Evolutionary conservation across 495 filamentous ascomycete species (phyloP), one percentile per base, ranked within the genome.

Genomic region (Xylaria scruposa): DNA sequence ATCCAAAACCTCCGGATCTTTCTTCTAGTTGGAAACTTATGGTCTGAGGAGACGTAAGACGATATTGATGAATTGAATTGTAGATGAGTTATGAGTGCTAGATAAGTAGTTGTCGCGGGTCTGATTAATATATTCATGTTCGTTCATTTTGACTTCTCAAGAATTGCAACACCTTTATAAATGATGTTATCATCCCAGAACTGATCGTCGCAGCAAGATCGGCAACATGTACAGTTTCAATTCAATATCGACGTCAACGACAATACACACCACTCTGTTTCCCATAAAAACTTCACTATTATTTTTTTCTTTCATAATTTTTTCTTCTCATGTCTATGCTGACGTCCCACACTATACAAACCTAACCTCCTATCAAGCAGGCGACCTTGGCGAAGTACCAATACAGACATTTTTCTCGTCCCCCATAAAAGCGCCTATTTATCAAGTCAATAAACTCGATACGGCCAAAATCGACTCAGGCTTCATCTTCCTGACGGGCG

Each of bases 321-420:
- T 38, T 13, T 24, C 49, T 21, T n/a, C n/a, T 24, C n/a, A 4
- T 26, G 33, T 38, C 58, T 24, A 61, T 4, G 62, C 62, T 19
- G 62, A 65, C 40, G 21, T 47, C 19, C 62, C 62, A 12, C n/a
- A 46, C 24, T 12, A 47, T 21, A 65, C 62, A 46, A 49, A 65
- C 29, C 29, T 65, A 65, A 51, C 40, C 6, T 65, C 62, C 4
- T 65, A 46, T 29, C 62, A 65, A 49, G 62, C 38, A 5, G 62
- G 62, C 21, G 62, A 29, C 21, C 62, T 64, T 7, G 69, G 69
- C 17, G 19, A 64, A 33, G 42, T 53, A 15, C 70, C 64, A n/a
- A 62, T 15, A 33, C 70, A 72, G 70, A 60, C 49, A 9, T 72
- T 72, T 42, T 44, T 67, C 31, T 72, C 70, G n/a, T 67, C 63